Percentiles rank a stretch among this genome's conserved stretches.
phyloP scores from a whole-genome alignment of 768 basidiomycete genomes.

The Kwoniella bestiolae region DNA sequence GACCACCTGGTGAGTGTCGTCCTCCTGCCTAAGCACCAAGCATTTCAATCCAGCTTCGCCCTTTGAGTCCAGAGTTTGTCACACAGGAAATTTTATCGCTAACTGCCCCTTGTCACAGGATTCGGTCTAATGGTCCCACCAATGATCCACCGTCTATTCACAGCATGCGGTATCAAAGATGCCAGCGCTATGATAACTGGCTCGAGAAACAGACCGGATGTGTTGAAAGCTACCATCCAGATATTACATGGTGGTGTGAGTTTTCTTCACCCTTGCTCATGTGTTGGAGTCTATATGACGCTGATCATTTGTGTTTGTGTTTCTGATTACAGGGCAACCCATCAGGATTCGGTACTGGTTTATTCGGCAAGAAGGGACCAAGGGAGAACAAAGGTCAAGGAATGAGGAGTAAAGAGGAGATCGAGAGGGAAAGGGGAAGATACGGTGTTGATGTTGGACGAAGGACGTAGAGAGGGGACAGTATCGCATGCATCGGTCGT shows the following conservation, averaged over 20 bases:
- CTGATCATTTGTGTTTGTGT: neutral
- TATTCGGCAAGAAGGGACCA: constrained; percentile 69
- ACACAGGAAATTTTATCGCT: neutral
- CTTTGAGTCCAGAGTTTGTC: constrained; percentile 61
- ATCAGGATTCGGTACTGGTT: constrained; percentile 71
- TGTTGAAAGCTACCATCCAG: constrained; percentile 81
- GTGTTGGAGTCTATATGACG: neutral
- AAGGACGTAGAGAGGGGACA: constrained; percentile 35
- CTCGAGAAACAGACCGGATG: constrained; percentile 80
- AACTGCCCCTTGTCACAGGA: constrained; percentile 61
- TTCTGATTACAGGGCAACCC: constrained; percentile 41
- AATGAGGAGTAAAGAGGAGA: constrained; percentile 67
- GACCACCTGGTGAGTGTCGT: constrained; percentile 58
- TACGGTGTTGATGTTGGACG: constrained; percentile 66
- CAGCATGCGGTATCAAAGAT: constrained; percentile 94
- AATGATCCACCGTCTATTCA: constrained; percentile 78
- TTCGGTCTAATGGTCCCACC: constrained; percentile 92
- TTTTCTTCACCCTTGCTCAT: neutral
- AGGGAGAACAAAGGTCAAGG: constrained; percentile 77
- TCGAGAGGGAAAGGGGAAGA: constrained; percentile 83
- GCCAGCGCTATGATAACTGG: constrained; percentile 94
- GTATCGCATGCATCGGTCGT: neutral
- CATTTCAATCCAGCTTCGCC: constrained; percentile 40
- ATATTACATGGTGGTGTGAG: constrained; percentile 84
- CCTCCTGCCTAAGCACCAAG: neutral